Percentiles rank a stretch among this genome's conserved stretches.
Evolutionary conservation across 2,329 filamentous ascomycete species (phyloP).

Genomic region (Ascochyta lentis): DNA sequence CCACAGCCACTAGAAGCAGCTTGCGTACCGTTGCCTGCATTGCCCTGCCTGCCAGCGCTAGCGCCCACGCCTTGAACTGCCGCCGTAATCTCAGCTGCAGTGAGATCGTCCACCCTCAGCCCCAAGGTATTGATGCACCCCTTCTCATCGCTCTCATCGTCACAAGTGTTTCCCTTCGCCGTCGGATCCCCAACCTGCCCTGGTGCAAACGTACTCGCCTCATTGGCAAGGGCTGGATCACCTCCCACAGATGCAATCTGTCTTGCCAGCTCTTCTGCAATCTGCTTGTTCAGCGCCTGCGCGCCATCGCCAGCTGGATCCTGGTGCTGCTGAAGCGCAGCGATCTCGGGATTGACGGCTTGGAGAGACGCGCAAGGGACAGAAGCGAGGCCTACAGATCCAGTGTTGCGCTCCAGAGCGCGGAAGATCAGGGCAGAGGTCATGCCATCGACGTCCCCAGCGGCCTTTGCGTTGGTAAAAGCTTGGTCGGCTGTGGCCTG

Average conservation of each 20-base stretch:
- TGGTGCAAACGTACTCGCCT: slow-evolving; percentile 68
- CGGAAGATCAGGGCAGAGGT: slow-evolving; percentile 61
- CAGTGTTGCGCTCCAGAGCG: slow-evolving; percentile 67
- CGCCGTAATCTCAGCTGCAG: slow-evolving; percentile 58
- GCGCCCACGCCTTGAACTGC: slow-evolving; percentile 51
- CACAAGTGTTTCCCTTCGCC: slow-evolving; percentile 61
- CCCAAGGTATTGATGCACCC: slow-evolving; percentile 64
- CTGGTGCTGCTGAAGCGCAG: slow-evolving; percentile 69
- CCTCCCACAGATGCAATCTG: slow-evolving; percentile 68
- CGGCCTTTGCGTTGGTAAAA: slow-evolving; percentile 65
- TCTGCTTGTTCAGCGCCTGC: slow-evolving; percentile 65
- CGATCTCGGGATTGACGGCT: slow-evolving; percentile 70
- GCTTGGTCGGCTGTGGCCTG: slow-evolving; percentile 65
- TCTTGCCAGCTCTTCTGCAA: slow-evolving; percentile 64
- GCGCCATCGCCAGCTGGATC: slow-evolving; percentile 68
- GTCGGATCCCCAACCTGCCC: slow-evolving; percentile 62
- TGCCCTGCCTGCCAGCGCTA: slow-evolving; percentile 17
- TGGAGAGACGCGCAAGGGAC: slow-evolving; percentile 62
- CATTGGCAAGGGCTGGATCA: slow-evolving; percentile 66
- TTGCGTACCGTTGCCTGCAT: slow-evolving; percentile 25
- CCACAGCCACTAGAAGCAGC: neutral
- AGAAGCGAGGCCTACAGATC: slow-evolving; percentile 62
- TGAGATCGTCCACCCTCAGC: slow-evolving; percentile 62
- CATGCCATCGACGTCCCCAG: slow-evolving; percentile 61
- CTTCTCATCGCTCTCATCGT: slow-evolving; percentile 54